phyloP scores from a whole-genome alignment of 345 rosid species.

The Anacardium occidentale region DNA sequence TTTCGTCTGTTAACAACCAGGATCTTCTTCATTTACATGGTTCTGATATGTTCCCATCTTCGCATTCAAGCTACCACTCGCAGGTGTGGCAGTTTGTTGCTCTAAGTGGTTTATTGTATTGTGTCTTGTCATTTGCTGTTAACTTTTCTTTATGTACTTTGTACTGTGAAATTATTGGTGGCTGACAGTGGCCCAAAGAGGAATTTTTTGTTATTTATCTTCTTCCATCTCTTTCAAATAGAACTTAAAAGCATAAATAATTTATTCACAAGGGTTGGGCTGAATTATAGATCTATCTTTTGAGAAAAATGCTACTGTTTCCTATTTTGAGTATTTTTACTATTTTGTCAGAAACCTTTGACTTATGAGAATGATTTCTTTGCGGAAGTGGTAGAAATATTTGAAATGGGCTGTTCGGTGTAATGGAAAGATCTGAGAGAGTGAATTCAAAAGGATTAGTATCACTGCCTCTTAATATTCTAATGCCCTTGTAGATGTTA shows the following conservation, averaged over 20 bases:
- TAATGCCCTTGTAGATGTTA: neutral
- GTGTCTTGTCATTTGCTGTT: neutral
- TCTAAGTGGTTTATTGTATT: slow-evolving; percentile 22
- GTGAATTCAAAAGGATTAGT: too few species aligned
- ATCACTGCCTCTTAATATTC: neutral
- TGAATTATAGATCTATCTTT: too few species aligned
- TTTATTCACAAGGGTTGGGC: neutral
- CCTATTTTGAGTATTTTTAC: too few species aligned
- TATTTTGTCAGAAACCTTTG: too few species aligned
- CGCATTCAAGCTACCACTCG: slow-evolving; percentile 72
- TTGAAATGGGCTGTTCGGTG: too few species aligned
- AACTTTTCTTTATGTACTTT: too few species aligned
- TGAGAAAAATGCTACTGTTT: too few species aligned
- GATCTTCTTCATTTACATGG: slow-evolving; percentile 73
- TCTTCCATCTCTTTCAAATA: neutral
- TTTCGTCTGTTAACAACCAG: slow-evolving; percentile 59
- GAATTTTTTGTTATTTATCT: neutral
- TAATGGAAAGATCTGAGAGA: too few species aligned
- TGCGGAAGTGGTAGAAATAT: too few species aligned
- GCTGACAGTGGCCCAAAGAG: slow-evolving; percentile 13
- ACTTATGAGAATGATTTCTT: too few species aligned
- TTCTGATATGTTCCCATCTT: slow-evolving; percentile 76
- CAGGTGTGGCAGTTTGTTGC: slow-evolving; percentile 59
- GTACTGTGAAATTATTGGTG: neutral
- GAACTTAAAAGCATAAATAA: slow-evolving; percentile 2